phyloP scores from a whole-genome alignment of 2,329 filamentous ascomycete genomes.

The Trichoderma sp. region DNA sequence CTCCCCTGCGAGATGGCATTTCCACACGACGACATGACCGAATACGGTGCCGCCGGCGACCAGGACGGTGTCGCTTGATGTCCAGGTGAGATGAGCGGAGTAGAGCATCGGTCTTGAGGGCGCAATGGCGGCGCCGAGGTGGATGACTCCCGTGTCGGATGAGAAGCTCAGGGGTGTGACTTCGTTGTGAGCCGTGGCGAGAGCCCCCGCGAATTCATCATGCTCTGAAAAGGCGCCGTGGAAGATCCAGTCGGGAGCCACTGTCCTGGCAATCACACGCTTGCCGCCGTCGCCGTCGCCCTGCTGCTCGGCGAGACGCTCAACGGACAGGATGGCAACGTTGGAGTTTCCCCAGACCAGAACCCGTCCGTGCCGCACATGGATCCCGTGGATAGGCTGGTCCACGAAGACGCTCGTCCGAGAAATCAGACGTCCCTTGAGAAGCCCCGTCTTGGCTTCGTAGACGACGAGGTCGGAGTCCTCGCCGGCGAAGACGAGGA shows the following conservation, averaged over 20 bases:
- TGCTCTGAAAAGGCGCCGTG: constrained; percentile 60
- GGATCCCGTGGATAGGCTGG: constrained; percentile 76
- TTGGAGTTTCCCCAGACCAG: constrained; percentile 72
- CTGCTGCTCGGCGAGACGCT: constrained; percentile 30
- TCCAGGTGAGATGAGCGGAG: constrained; percentile 73
- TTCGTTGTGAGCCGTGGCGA: constrained; percentile 88
- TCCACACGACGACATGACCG: constrained; percentile 91
- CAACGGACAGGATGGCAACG: constrained; percentile 48
- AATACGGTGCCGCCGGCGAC: constrained; percentile 91
- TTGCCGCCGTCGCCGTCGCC: neutral
- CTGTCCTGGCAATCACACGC: constrained; percentile 43
- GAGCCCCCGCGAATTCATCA: constrained; percentile 50
- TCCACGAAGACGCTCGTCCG: constrained; percentile 60
- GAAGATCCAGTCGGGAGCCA: constrained; percentile 75
- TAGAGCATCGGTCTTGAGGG: constrained; percentile 85
- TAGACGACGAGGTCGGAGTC: constrained; percentile 62
- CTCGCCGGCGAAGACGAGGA: constrained; percentile 60
- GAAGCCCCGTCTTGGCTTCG: constrained; percentile 40
- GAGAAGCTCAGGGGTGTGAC: constrained; percentile 56
- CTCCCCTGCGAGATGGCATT: constrained; percentile 52
- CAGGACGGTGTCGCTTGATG: constrained; percentile 61
- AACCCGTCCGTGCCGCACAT: constrained; percentile 44
- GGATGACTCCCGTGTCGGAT: constrained; percentile 37
- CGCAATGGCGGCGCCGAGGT: constrained; percentile 56
- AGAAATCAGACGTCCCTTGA: constrained; percentile 42